Evolutionary conservation across 116 monocot species (phyloP), one percentile per base, ranked within the genome.

Genomic region (Posidonia oceanica): DNA sequence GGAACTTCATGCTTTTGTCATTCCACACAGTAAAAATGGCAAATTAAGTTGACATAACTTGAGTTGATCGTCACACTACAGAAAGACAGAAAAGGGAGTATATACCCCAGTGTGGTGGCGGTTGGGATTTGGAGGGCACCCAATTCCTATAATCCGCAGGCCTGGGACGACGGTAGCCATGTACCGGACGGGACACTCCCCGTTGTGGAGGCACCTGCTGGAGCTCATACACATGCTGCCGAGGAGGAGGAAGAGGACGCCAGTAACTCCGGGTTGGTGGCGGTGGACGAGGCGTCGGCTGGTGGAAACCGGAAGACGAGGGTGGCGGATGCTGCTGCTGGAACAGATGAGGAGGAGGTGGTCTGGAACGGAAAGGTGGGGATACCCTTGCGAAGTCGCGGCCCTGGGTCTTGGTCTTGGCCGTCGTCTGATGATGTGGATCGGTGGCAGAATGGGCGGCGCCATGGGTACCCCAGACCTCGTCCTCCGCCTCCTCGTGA

Each of bases 71-170:
- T 36, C 7, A 18, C 3, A 18, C 18, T 40, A 65, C 8, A 65
- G n/a, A 65, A 65, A 18, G 8, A 16, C 39, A 11, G 41, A 65
- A 11, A 29, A 29, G 29, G 29, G 29, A 42, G n/a, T 38, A n/a
- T 15, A 52, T 68, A 68, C 68, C 68, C 15, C 21, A 68, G 52
- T 68, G 36, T 3, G 22, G 36, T 52, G 54, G 53, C 4, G 36
- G 53, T 52, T 68, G 51, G 15, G 54, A 68, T 54, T 52, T 52
- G 15, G 75, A 69, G 11, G 42, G 13, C 20, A 75, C 60, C 75
- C 75, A 75, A n/a, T 52, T 53, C 69, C 75, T 39, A 51, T 55
- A 75, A 59, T 75, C 75, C 4, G 68, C 69, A 59, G 69, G 75
- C 61, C 23, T 59, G 3, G 41, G 71, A 61, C 42, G 70, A 20